phyloP scores from a whole-genome alignment of 108 stramenopile genomes.

The Schizochytrium sp. region DNA sequence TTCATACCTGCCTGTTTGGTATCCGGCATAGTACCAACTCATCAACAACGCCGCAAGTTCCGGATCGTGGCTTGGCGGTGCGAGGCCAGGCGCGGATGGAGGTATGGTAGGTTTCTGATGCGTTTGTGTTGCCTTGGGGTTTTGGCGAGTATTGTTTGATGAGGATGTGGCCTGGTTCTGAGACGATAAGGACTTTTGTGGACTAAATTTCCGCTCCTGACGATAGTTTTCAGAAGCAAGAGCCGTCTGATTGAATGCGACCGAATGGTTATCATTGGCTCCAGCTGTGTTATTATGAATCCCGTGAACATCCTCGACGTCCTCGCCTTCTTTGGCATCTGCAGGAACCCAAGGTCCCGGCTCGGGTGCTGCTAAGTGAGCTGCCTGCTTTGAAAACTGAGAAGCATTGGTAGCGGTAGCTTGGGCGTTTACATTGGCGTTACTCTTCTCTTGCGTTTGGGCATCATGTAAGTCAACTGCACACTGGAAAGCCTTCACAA shows the following conservation, averaged over 20 bases:
- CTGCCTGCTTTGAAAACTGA: not conserved
- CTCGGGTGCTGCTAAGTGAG: not conserved
- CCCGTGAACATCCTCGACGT: not conserved
- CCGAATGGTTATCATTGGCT: not conserved
- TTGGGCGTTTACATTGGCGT: not conserved
- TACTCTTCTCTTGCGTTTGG: not conserved
- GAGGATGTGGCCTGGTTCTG: no score
- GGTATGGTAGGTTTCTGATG: not conserved
- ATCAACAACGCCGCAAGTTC: conserved; percentile 47
- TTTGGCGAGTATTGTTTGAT: not conserved
- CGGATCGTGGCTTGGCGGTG: not conserved
- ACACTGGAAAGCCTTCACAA: conserved; percentile 16
- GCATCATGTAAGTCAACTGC: conserved; percentile 1
- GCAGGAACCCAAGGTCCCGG: not conserved
- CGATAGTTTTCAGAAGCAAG: no score
- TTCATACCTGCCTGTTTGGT: conserved; percentile 37
- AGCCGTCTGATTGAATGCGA: no score
- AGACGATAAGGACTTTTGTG: no score
- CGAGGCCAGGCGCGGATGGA: not conserved
- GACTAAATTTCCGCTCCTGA: no score
- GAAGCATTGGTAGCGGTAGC: not conserved
- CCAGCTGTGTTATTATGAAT: not conserved
- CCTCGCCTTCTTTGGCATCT: not conserved
- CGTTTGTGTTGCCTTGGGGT: not conserved
- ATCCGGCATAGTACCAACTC: conserved; percentile 56